Evolutionary conservation across 352 stramenopile genomes (phyloP), one percentile per base, ranked within the genome.

Genomic region (Phytopythium montanum): DNA sequence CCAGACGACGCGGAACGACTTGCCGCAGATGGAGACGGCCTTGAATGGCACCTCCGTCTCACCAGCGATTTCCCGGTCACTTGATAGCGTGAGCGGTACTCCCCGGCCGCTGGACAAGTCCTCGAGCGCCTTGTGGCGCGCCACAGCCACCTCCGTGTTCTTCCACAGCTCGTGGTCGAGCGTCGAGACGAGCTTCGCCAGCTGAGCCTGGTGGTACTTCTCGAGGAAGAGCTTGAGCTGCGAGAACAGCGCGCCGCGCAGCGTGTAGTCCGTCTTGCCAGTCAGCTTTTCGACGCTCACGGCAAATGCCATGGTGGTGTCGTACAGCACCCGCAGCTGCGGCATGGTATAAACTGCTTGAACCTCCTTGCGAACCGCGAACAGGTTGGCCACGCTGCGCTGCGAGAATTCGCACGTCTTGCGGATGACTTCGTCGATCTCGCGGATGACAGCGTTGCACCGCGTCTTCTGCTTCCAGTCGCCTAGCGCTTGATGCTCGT

Each of bases 181-280:
- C 4, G 94, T 97, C 41, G 92, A 95, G n/a, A 97, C 92, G 44
- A 99, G 69, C 46, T 92, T 90, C 26, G 82, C 88, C 70, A 97
- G 94, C 54, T 98, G 95, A 10, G 76, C 71, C 61, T 98, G 82
- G 65, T 99, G 96, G 50, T 96, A 93, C 49, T 93, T 95, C 62
- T 98, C 94, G n/a, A 98, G 64, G 67, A 98, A 99, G 23, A 96
- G 72, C 68, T 98, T 98, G 12, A 97, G 79, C 57, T 98, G 94
- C 36, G 90, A 94, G 31, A 98, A 87, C 7, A 99, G 67, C n/a
- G 93, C 94, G 18, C 90, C 93, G 34, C 93, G 78, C 33, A 99
- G 76, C 28, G 88, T 96, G 57, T 96, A 97, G 61, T 96, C 92
- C 31, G 93, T 98, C 59, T 93, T 95, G 21, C 82, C 81, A 4